phyloP scores from a whole-genome alignment of 805 yeast species.

The Metschnikowia kofuensis region DNA sequence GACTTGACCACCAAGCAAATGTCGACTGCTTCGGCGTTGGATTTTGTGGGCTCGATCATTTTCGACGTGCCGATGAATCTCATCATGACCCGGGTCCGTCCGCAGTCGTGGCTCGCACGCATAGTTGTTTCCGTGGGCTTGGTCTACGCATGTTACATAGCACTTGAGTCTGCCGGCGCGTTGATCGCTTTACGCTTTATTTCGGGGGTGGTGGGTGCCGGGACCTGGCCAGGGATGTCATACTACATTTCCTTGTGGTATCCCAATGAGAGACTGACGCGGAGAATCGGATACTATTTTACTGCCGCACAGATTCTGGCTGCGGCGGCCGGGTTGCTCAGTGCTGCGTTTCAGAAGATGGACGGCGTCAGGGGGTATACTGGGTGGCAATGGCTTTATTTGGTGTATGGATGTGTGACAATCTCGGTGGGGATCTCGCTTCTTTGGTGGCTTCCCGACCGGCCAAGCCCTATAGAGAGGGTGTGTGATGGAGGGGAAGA shows the following conservation, averaged over 20 bases:
- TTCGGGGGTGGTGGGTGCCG: conserved; percentile 77
- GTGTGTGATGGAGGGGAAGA: conserved; percentile 4
- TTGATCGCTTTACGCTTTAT: conserved; percentile 69
- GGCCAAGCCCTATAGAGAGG: conserved; percentile 40
- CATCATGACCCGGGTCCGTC: conserved; percentile 73
- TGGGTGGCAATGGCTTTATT: conserved; percentile 87
- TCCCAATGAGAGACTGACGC: conserved; percentile 72
- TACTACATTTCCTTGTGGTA: conserved; percentile 83
- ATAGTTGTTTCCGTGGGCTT: conserved; percentile 74
- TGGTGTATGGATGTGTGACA: conserved; percentile 74
- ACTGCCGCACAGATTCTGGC: conserved; percentile 92
- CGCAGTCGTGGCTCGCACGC: conserved; percentile 82
- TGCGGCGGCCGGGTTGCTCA: conserved; percentile 78
- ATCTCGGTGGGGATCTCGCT: conserved; percentile 59
- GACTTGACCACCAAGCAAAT: conserved; percentile 52
- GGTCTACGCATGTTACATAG: conserved; percentile 70
- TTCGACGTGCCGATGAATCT: conserved; percentile 89
- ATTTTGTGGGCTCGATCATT: conserved; percentile 77
- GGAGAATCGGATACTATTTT: conserved; percentile 81
- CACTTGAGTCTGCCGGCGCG: conserved; percentile 52
- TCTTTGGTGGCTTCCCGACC: conserved; percentile 83
- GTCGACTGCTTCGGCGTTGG: conserved; percentile 74
- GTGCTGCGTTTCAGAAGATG: conserved; percentile 85
- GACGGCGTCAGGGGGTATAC: conserved; percentile 65
- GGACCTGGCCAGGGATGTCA: conserved; percentile 88